Conservation (phyloP, 257 asterid genomes). For the Solanum ossicruentum region DNA sequence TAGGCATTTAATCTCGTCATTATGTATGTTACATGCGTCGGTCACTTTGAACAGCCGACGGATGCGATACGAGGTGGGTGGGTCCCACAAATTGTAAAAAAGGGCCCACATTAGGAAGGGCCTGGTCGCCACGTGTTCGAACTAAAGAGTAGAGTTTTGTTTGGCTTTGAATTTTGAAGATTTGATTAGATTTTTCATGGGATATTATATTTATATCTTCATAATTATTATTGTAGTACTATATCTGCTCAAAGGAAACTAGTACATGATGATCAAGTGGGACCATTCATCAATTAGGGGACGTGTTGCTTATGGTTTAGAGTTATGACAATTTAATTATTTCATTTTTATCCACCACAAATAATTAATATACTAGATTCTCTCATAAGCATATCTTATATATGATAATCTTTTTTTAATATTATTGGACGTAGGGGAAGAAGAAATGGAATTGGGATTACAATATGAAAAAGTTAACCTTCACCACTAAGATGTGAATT, state of each 20-base stretch:
- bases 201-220: neutral
- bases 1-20: neutral
- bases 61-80: slow-evolving; percentile 1
- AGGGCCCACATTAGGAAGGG: neutral
- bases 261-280: neutral
- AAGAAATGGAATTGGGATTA: rapidly evolving
- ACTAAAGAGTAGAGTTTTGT: neutral
- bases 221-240: neutral
- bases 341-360: no score
- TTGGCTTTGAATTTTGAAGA: neutral
- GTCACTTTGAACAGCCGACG: neutral
- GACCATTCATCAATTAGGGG: neutral
- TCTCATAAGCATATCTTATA: no score
- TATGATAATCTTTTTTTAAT: no score
- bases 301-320: neutral
- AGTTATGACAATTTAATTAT: neutral
- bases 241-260: neutral
- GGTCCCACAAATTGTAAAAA: neutral
- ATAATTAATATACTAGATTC: no score
- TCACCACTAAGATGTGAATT: no score
- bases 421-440: no score
- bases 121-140: neutral
- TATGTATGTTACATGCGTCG: neutral
- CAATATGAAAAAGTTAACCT: no score
- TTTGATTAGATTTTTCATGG: slow-evolving; percentile 8